Percentiles rank a stretch among this genome's conserved stretches.
Evolutionary conservation across 768 basidiomycete species (phyloP).

Genomic region (Chiua virens): DNA sequence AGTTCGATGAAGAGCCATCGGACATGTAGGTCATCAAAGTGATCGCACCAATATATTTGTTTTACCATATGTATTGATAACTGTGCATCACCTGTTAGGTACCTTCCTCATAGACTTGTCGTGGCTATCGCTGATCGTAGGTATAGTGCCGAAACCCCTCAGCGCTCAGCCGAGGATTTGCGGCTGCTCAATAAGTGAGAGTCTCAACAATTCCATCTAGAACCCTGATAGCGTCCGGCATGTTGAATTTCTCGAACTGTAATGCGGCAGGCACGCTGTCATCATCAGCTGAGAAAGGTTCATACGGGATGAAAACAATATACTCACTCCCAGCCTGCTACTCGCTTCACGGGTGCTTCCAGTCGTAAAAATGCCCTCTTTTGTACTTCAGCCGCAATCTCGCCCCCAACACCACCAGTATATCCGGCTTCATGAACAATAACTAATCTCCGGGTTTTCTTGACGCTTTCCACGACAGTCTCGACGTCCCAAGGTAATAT

Average conservation of each 20-base stretch:
- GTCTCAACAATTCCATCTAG: slow-evolving; percentile 85
- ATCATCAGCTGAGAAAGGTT: slow-evolving; percentile 1
- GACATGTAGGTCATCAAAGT: slow-evolving; percentile 9
- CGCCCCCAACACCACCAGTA: slow-evolving; percentile 85
- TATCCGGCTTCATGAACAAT: slow-evolving; percentile 92
- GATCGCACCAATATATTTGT: not conserved
- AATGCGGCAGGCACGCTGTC: slow-evolving; percentile 77
- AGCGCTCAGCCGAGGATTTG: not conserved
- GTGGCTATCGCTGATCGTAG: not conserved
- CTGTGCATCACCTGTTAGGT: not conserved
- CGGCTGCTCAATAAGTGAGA: slow-evolving; percentile 53
- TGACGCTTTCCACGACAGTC: slow-evolving; percentile 78
- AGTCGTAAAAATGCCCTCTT: slow-evolving; percentile 86
- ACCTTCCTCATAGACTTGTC: not conserved
- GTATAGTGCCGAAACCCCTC: not conserved
- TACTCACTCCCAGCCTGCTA: slow-evolving; percentile 94
- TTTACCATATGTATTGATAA: not conserved
- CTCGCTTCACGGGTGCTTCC: slow-evolving; percentile 82
- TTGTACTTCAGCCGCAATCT: slow-evolving; percentile 90
- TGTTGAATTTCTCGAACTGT: slow-evolving; percentile 89
- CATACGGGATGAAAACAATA: not conserved
- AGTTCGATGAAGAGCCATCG: slow-evolving; percentile 49
- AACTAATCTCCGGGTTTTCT: slow-evolving; percentile 79
- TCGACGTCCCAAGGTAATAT: slow-evolving; percentile 89
- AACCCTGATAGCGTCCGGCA: slow-evolving; percentile 83